Conservation (phyloP, 2,329 filamentous ascomycete genomes). For the Bipolaris zeicola region DNA sequence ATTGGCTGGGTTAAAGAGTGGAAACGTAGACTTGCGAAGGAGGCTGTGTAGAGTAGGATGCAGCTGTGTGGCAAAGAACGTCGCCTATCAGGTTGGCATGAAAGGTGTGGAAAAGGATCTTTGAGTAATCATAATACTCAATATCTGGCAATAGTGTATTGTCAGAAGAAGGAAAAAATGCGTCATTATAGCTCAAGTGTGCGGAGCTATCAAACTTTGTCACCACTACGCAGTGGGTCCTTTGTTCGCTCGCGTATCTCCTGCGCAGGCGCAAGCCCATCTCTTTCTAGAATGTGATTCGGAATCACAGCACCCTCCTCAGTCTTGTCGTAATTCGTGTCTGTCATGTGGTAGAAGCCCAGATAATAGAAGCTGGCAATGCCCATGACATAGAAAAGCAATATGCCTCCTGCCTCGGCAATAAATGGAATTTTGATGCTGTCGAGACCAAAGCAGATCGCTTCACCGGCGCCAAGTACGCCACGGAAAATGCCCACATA, state of each 20-base stretch:
- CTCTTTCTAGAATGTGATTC: conserved; percentile 34
- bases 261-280: conserved; percentile 25
- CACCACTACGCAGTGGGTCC: neutral
- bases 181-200: neutral
- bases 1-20: neutral
- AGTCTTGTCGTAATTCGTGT: conserved; percentile 37
- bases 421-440: conserved; percentile 39
- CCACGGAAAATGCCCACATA: conserved; percentile 41
- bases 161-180: neutral
- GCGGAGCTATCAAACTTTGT: neutral
- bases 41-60: neutral
- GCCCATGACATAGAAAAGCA: conserved; percentile 37
- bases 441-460: conserved; percentile 40
- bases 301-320: conserved; percentile 36
- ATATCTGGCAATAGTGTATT: neutral
- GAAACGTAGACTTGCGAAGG: neutral
- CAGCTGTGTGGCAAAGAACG: neutral
- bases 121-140: neutral
- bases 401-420: conserved; percentile 36
- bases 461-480: conserved; percentile 39
- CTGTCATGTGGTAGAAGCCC: conserved; percentile 35
- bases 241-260: conserved; percentile 10
- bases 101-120: neutral
- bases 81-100: neutral
- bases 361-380: conserved; percentile 37